These are phyloP conservation scores for Penicillium cinerascens DNA, from an alignment of 495 filamentous ascomycete species.

Conservation along the genomic window DNA sequence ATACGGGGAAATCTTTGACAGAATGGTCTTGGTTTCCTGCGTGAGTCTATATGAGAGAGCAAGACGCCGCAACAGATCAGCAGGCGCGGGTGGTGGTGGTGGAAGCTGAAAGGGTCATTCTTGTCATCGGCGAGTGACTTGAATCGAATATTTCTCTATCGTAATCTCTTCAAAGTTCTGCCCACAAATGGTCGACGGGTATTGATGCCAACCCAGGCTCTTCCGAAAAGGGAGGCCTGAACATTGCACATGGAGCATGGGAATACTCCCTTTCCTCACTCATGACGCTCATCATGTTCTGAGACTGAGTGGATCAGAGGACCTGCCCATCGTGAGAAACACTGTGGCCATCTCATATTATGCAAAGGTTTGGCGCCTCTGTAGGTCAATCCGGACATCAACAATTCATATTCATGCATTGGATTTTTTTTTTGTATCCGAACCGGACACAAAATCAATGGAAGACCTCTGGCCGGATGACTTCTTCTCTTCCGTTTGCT, in stretches of 20 bases:
- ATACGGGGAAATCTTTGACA: constrained; percentile 23
- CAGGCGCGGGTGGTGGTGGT: constrained; percentile 10
- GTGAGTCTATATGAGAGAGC: constrained; percentile 18
- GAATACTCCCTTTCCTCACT: background rate
- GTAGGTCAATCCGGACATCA: background rate
- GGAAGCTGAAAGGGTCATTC: background rate
- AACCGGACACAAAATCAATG: constrained; percentile 72
- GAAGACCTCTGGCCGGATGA: constrained; percentile 50
- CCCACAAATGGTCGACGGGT: background rate
- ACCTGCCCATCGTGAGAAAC: background rate
- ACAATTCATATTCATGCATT: constrained; percentile 7
- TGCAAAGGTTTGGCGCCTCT: background rate
- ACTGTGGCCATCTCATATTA: background rate
- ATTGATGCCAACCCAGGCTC: background rate
- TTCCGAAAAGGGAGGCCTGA: background rate
- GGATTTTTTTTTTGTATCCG: constrained; percentile 8
- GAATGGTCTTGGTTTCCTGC: constrained; percentile 22
- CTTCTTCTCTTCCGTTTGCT: constrained; percentile 57
- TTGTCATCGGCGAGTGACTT: background rate
- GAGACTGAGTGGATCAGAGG: background rate
- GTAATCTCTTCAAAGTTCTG: background rate
- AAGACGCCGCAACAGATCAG: constrained; percentile 12
- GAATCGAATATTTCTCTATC: background rate
- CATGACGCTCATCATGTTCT: background rate
- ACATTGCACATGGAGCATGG: background rate